Conservation (phyloP, 169 alveolate genomes). For the Plasmodium coatneyi region DNA sequence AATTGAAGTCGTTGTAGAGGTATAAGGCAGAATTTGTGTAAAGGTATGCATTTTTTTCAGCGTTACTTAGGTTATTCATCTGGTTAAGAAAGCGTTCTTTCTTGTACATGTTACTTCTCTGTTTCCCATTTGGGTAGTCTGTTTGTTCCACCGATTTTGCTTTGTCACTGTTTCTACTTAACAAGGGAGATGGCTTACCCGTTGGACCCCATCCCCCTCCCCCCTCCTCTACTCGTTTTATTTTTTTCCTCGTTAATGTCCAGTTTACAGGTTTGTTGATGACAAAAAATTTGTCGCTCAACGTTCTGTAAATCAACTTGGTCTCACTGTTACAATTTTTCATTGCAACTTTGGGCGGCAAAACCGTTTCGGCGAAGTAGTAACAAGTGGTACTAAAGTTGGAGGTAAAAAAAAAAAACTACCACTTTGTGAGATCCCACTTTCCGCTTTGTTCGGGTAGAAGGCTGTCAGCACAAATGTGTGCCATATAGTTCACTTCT, state of each 20-base stretch:
- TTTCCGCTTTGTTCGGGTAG: not conserved
- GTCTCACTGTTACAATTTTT: conserved; percentile 39
- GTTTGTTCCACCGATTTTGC: not conserved
- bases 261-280: conserved; percentile 74
- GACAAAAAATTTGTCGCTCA: conserved; percentile 60
- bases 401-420: not conserved
- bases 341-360: conserved; percentile 20
- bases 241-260: conserved; percentile 45
- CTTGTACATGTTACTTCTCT: not conserved
- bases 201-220: not conserved
- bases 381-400: not conserved
- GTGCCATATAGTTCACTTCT: not conserved
- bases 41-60: conserved; percentile 59
- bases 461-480: not conserved
- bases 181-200: not conserved
- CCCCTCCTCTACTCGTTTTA: not conserved
- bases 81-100: not conserved
- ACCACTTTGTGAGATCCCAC: not conserved
- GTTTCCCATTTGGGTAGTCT: not conserved
- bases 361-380: not conserved
- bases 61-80: conserved; percentile 18
- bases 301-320: conserved; percentile 52
- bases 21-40: conserved; percentile 17
- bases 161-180: not conserved
- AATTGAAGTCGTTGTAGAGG: conserved; percentile 34